Evolutionary conservation across 225 moss, liverwort and hornwort species (phyloP).

Genomic region (Pseudisothecium myosuroides): DNA sequence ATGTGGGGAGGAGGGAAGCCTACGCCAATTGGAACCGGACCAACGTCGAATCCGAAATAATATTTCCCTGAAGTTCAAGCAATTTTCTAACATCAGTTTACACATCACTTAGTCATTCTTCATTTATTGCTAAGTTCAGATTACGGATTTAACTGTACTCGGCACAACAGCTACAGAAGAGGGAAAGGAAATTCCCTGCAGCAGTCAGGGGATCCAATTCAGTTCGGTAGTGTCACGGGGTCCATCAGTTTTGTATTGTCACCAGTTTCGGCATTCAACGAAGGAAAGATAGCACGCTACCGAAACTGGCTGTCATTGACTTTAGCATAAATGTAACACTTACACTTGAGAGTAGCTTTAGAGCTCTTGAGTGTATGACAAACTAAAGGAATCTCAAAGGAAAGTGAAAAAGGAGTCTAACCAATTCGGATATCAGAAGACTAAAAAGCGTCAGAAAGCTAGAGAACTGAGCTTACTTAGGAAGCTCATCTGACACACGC

Average conservation of each 20-base stretch:
- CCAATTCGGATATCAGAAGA: neutral
- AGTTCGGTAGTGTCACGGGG: neutral
- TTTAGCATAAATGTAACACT: neutral
- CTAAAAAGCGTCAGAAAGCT: neutral
- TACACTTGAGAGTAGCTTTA: neutral
- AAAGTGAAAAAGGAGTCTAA: neutral
- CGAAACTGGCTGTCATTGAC: neutral
- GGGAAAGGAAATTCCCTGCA: neutral
- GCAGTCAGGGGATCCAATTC: neutral
- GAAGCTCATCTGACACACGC: neutral
- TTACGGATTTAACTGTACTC: neutral
- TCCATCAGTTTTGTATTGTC: too few species aligned
- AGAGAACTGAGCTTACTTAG: too few species aligned
- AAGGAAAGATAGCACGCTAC: neutral
- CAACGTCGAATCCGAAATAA: constrained; percentile 35
- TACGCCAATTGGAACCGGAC: neutral
- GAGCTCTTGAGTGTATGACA: neutral
- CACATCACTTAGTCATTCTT: neutral
- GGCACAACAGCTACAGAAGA: neutral
- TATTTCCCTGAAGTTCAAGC: constrained; percentile 4
- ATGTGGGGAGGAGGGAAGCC: neutral
- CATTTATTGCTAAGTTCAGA: neutral
- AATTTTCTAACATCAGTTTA: neutral
- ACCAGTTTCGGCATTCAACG: neutral
- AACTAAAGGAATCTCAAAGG: too few species aligned